Conservation (phyloP, 805 yeast species). For the Sungouiella thailandica region DNA sequence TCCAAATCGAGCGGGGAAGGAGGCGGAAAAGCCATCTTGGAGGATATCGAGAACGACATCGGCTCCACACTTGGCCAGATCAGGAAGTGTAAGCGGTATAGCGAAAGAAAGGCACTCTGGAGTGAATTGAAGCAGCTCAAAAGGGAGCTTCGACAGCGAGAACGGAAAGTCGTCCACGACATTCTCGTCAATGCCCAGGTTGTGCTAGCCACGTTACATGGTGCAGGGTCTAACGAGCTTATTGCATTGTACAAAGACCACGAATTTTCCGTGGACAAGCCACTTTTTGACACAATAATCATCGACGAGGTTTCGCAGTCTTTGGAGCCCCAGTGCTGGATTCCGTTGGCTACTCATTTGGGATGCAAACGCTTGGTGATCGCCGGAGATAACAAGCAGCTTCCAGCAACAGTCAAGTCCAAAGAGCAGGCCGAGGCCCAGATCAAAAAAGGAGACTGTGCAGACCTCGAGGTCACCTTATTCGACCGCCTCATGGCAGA, state of each 20-base stretch:
- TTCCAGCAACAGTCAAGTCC: constrained; percentile 85
- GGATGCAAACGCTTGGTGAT: constrained; percentile 57
- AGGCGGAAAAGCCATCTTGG: constrained; percentile 40
- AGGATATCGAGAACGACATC: constrained; percentile 70
- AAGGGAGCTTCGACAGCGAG: constrained; percentile 65
- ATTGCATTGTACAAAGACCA: constrained; percentile 43
- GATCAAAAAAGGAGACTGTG: constrained; percentile 23
- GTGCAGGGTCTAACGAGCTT: constrained; percentile 72
- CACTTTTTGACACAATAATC: constrained; percentile 70
- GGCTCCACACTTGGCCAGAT: constrained; percentile 50
- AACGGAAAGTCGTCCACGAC: constrained; percentile 55
- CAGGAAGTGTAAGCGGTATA: constrained; percentile 57
- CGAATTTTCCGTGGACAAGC: constrained; percentile 18
- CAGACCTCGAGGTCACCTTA: constrained; percentile 58
- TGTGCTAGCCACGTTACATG: constrained; percentile 81
- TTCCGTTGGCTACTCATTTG: constrained; percentile 69
- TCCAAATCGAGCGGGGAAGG: constrained; percentile 56
- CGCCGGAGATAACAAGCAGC: constrained; percentile 91
- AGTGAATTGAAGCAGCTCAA: constrained; percentile 61
- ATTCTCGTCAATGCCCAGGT: constrained; percentile 60
- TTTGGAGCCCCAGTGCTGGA: constrained; percentile 95
- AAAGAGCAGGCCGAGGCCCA: constrained; percentile 17
- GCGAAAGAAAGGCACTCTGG: constrained; percentile 65
- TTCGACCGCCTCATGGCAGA: constrained; percentile 69
- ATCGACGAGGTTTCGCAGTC: constrained; percentile 96